phyloP scores from a whole-genome alignment of 164 flowering plant genomes.

The Euptelea pleiosperma region DNA sequence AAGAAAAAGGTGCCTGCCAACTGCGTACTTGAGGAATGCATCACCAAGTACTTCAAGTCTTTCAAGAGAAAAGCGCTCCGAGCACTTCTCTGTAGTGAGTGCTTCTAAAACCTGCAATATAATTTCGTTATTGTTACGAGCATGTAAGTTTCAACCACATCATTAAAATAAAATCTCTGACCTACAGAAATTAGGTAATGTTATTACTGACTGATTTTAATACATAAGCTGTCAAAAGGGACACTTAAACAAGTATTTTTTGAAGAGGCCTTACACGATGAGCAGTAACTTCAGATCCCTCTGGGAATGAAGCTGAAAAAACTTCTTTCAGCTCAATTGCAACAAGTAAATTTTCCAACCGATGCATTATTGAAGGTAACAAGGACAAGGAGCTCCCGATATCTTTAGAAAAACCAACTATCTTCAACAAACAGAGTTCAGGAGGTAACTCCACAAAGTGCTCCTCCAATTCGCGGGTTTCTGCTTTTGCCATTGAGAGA shows the following conservation, averaged over 20 bases:
- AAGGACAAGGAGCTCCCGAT: constrained; percentile 88
- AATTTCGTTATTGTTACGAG: not conserved
- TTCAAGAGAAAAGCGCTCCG: constrained; percentile 84
- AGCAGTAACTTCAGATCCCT: constrained; percentile 66
- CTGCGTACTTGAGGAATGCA: constrained; percentile 90
- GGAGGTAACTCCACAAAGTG: constrained; percentile 82
- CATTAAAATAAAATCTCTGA: not conserved
- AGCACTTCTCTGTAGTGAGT: constrained; percentile 88
- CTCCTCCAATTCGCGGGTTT: constrained; percentile 55
- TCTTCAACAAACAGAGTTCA: constrained; percentile 81
- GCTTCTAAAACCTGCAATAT: constrained; percentile 81
- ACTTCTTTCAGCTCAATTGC: constrained; percentile 75
- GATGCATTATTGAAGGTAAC: constrained; percentile 92
- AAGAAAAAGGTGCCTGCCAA: constrained; percentile 77
- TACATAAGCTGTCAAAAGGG: not conserved
- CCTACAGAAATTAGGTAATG: not conserved
- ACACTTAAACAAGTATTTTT: not conserved
- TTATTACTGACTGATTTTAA: not conserved
- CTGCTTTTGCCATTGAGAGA: constrained; percentile 33
- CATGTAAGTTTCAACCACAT: not conserved
- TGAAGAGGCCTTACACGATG: constrained; percentile 44
- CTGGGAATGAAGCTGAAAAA: constrained; percentile 67
- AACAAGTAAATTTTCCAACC: constrained; percentile 83
- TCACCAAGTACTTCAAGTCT: constrained; percentile 98
- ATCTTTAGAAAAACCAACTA: constrained; percentile 83